A percentile compares a stretch with the other conserved stretches of the same genome.
phyloP scores from a whole-genome alignment of 2,329 filamentous ascomycete genomes.

The Phialemoniopsis sp. region DNA sequence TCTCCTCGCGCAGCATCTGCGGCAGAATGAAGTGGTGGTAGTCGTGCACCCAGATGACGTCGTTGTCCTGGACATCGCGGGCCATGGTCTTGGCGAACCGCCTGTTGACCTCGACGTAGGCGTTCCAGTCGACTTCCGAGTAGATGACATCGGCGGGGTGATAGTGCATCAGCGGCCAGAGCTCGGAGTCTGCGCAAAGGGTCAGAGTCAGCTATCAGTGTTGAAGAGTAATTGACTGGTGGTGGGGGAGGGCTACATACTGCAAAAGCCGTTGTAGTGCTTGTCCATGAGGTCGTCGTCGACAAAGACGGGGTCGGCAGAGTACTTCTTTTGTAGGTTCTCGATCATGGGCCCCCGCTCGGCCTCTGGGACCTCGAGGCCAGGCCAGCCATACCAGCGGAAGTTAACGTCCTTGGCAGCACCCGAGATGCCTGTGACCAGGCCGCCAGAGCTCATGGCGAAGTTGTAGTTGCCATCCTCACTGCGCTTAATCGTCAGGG shows the following conservation, averaged over 20 bases:
- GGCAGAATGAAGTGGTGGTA: constrained; percentile 98
- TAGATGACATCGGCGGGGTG: constrained; percentile 98
- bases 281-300: constrained; percentile 89
- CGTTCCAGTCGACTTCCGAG: constrained; percentile 90
- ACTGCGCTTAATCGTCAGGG: constrained; percentile 92
- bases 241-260: constrained; percentile 43
- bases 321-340: constrained; percentile 80
- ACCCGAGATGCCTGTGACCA: constrained; percentile 90
- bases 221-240: too few species aligned
- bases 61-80: constrained; percentile 84
- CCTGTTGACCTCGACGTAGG: constrained; percentile 89
- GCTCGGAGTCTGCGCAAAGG: constrained; percentile 85
- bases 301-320: constrained; percentile 87
- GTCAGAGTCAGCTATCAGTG: constrained; percentile 5
- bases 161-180: constrained; percentile 98
- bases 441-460: constrained; percentile 93
- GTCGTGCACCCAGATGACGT: constrained; percentile 97
- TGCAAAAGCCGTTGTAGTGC: constrained; percentile 98
- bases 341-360: constrained; percentile 73
- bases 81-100: constrained; percentile 87
- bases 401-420: constrained; percentile 90
- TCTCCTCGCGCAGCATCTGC: constrained; percentile 88
- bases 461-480: constrained; percentile 91
- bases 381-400: constrained; percentile 98
- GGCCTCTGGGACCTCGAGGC: constrained; percentile 81